Evolutionary conservation across 169 alveolate species (phyloP).

Genomic region (Plasmodium coatneyi): DNA sequence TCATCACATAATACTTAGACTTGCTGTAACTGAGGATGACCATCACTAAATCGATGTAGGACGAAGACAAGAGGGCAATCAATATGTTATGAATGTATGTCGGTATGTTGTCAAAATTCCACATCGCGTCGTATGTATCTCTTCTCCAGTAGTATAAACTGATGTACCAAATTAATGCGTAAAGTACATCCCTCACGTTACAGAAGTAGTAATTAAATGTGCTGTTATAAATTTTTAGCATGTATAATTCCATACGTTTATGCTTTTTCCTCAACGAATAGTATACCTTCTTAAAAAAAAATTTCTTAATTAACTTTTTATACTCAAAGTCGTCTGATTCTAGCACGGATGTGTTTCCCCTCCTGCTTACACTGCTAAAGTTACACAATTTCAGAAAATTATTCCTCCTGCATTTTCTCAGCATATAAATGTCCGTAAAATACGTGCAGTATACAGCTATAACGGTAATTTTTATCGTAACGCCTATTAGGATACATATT

Average conservation of each 20-base stretch:
- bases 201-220: conserved; percentile 53
- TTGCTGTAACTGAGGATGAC: conserved; percentile 57
- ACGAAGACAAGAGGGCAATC: conserved; percentile 54
- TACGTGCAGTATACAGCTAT: conserved; percentile 34
- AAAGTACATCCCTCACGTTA: conserved; percentile 35
- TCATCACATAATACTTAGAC: conserved; percentile 46
- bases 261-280: conserved; percentile 60
- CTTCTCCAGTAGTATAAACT: conserved; percentile 73
- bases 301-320: conserved; percentile 59
- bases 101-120: conserved; percentile 64
- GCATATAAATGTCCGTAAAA: conserved; percentile 27
- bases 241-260: conserved; percentile 33
- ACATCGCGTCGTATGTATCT: conserved; percentile 45
- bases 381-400: conserved; percentile 4
- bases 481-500: conserved; percentile 30
- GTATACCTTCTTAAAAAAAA: conserved; percentile 52
- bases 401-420: conserved; percentile 12
- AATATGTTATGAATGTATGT: conserved; percentile 50
- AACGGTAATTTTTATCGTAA: conserved; percentile 30
- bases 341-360: background rate
- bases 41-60: conserved; percentile 66
- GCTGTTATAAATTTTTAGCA: conserved; percentile 69
- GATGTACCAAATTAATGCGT: conserved; percentile 55
- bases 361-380: background rate
- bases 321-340: conserved; percentile 71